Conservation (phyloP, 1,139 yeast species). For the Lodderomyces pseudojiufengensis region DNA sequence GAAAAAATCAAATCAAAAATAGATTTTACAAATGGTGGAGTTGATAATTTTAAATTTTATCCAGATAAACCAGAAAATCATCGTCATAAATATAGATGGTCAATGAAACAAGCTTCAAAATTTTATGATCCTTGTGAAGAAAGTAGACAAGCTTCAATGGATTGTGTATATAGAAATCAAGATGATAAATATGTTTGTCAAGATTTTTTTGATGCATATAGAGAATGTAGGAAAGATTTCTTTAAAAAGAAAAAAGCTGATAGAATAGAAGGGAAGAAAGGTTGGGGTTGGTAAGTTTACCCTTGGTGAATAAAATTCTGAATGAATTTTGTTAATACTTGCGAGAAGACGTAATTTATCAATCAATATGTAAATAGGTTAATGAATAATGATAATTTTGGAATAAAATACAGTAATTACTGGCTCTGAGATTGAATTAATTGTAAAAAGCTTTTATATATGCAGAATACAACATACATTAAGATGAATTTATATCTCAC, state of each 20-base stretch:
- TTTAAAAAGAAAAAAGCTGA: constrained; percentile 39
- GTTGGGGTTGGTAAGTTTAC: constrained; percentile 45
- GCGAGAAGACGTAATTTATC: too few species aligned
- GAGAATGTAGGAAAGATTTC: constrained; percentile 90
- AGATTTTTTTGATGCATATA: constrained; percentile 86
- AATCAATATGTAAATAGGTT: too few species aligned
- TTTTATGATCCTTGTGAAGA: constrained; percentile 93
- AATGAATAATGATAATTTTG: too few species aligned
- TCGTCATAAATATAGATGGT: constrained; percentile 57
- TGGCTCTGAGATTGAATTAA: too few species aligned
- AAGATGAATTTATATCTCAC: too few species aligned
- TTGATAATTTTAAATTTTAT: constrained; percentile 61
- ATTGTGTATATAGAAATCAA: constrained; percentile 73
- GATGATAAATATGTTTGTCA: constrained; percentile 72
- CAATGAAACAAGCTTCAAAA: constrained; percentile 72
- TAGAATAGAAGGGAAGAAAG: constrained; percentile 37
- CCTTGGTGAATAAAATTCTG: too few species aligned
- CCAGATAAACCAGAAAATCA: constrained; percentile 77
- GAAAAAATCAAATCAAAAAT: constrained; percentile 45
- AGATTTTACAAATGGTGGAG: constrained; percentile 54
- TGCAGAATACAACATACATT: too few species aligned
- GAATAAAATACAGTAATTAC: too few species aligned
- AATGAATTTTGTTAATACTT: too few species aligned
- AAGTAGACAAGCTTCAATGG: constrained; percentile 80
- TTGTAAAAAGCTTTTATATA: too few species aligned